Percentiles rank a stretch among this genome's conserved stretches.
Evolutionary conservation across 768 basidiomycete species (phyloP).

Genomic region (Pleurotus sapidus): DNA sequence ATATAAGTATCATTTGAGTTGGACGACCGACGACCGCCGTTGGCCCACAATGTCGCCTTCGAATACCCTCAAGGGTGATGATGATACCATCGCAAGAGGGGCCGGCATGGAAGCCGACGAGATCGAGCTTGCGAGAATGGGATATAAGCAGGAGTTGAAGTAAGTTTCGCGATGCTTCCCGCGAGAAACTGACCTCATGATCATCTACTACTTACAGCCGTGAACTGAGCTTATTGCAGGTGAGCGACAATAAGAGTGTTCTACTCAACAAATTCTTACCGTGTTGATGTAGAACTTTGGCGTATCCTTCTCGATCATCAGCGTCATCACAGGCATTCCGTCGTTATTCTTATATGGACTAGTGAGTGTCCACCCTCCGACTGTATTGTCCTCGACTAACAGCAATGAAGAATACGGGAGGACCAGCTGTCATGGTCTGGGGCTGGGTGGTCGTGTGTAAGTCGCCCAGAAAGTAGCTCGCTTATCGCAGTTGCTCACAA

Average conservation of each 20-base stretch:
- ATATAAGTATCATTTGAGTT: not conserved
- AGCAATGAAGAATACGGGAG: slow-evolving; percentile 59
- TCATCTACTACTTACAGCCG: slow-evolving; percentile 34
- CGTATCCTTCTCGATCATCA: slow-evolving; percentile 75
- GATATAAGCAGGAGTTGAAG: slow-evolving; percentile 70
- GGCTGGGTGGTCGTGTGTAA: slow-evolving; percentile 64
- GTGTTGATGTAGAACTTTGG: slow-evolving; percentile 57
- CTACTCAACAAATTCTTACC: no score
- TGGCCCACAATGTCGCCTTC: not conserved
- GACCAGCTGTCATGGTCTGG: slow-evolving; percentile 78
- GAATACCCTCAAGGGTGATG: slow-evolving; percentile 6
- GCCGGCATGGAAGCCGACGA: slow-evolving; percentile 44
- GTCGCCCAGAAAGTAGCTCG: slow-evolving; percentile 16
- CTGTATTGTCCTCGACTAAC: not conserved
- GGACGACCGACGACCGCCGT: not conserved
- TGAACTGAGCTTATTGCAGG: slow-evolving; percentile 62
- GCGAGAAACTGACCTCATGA: not conserved
- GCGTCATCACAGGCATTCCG: slow-evolving; percentile 68
- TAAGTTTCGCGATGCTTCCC: slow-evolving; percentile 23
- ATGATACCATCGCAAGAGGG: slow-evolving; percentile 11
- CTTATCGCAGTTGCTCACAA: not conserved
- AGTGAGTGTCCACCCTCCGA: slow-evolving; percentile 34
- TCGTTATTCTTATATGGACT: slow-evolving; percentile 69
- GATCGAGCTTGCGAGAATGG: slow-evolving; percentile 64
- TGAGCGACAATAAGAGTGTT: slow-evolving; percentile 13